These are phyloP conservation scores for Candida wancherniae DNA, from an alignment of 805 yeast genomes.

Conservation along the genomic window DNA sequence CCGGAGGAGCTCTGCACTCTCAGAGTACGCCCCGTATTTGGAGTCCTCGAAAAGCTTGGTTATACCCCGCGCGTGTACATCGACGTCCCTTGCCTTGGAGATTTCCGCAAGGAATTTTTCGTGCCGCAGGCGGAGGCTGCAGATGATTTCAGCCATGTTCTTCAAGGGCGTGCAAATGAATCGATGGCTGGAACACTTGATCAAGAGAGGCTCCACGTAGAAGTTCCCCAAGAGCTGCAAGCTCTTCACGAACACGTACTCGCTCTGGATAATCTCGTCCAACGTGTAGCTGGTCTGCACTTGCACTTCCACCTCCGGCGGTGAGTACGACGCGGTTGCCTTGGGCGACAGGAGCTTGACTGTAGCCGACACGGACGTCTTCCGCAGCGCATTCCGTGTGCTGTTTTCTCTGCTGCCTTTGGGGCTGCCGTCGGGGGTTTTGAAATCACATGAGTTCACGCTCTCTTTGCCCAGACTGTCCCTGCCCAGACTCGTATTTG, in stretches of 20 bases:
- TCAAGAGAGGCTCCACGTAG: constrained; percentile 12
- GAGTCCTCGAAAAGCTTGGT: constrained; percentile 76
- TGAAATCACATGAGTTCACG: no score
- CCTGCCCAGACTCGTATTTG: no score
- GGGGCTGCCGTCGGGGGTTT: no score
- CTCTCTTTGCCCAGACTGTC: no score
- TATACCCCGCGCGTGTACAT: constrained; percentile 56
- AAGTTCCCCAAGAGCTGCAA: constrained; percentile 10
- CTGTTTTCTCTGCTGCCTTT: no score
- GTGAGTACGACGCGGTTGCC: constrained; percentile 9
- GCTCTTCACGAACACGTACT: constrained; percentile 9
- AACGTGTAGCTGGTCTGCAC: constrained; percentile 7
- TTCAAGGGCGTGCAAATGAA: constrained; percentile 13
- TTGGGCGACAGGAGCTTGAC: constrained; percentile 8
- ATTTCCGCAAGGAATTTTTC: constrained; percentile 6
- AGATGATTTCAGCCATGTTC: constrained; percentile 5
- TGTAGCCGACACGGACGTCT: no score
- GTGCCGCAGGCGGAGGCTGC: constrained; percentile 6
- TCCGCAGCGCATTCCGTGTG: no score
- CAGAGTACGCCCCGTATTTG: constrained; percentile 13
- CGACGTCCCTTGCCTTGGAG: constrained; percentile 1
- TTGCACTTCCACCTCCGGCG: constrained; percentile 7
- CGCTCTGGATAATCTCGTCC: constrained; percentile 10
- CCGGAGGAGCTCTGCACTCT: constrained; percentile 10
- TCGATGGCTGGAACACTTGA: constrained; percentile 3